phyloP scores from a whole-genome alignment of 805 yeast species.

The Wickerhamomyces bisporus region DNA sequence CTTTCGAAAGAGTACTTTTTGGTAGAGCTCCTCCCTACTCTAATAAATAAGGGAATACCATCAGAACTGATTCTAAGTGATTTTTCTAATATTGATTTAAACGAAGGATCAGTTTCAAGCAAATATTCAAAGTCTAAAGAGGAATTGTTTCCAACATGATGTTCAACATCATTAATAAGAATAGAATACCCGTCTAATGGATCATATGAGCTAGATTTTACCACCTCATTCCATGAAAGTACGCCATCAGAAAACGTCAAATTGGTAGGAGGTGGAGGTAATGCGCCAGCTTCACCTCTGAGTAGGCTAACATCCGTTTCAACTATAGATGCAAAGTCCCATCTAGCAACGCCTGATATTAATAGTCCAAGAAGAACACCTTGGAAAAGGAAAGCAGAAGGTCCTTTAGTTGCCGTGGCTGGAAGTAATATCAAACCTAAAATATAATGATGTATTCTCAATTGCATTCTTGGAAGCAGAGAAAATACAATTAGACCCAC shows the following conservation, averaged over 20 bases:
- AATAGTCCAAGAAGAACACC: constrained; percentile 76
- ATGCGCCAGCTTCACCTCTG: constrained; percentile 62
- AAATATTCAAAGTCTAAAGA: constrained; percentile 38
- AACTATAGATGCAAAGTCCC: constrained; percentile 86
- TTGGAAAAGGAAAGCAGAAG: constrained; percentile 66
- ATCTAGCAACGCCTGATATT: constrained; percentile 74
- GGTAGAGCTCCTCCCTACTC: neutral
- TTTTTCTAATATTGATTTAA: neutral
- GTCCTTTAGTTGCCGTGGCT: constrained; percentile 70
- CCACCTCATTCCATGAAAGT: constrained; percentile 23
- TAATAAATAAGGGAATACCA: neutral
- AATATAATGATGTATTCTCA: constrained; percentile 77
- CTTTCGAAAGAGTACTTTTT: neutral
- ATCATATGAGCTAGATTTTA: constrained; percentile 17
- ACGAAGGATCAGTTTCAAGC: constrained; percentile 8
- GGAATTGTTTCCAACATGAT: constrained; percentile 49
- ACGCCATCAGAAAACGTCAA: constrained; percentile 14
- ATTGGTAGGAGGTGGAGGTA: constrained; percentile 42
- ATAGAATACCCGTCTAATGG: constrained; percentile 49
- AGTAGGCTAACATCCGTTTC: constrained; percentile 62
- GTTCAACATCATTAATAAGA: constrained; percentile 69
- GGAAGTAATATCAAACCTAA: constrained; percentile 72
- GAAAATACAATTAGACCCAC: constrained; percentile 39
- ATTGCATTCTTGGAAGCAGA: constrained; percentile 56
- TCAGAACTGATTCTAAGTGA: neutral